Evolutionary conservation across 2,329 filamentous ascomycete species (phyloP), one percentile per base, ranked within the genome.

Genomic region (Epichloe uncinata): DNA sequence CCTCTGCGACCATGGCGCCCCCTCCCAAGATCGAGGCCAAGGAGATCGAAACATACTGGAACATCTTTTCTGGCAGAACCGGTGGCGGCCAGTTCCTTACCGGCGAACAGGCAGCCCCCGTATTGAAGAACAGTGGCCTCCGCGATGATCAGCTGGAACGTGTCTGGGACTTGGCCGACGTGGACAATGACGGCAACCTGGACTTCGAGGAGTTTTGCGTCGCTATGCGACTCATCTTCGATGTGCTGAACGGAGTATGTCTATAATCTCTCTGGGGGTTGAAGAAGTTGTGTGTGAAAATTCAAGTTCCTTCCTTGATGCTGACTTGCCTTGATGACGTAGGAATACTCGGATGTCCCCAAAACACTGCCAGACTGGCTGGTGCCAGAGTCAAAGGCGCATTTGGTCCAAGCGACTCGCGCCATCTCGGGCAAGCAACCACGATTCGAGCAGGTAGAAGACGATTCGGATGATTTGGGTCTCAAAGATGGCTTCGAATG

Each of bases 151-250:
- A 98, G 71, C 82, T 98, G n/a, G 93, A 97, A 71, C 80, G 83
- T 60, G 87, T 98, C 55, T 98, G 93, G 93, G 93, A 98, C 63
- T 77, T 98, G 55, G 88, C 93, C 52, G 93, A 98, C 66, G 88
- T 98, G 54, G 93, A 98, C 69, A 90, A 90, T 60, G 93, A 98
- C 72, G 93, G 93, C 55, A 94, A 94, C 68, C 75, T 98, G 49
- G 93, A 98, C 70, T 98, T 98, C 72, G 93, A 98, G 71, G 93
- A 98, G 74, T 98, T 98, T 67, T 98, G 93, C 68, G 93, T 98
- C 52, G 93, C 90, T 38, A 98, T 98, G 93, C 81, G 93, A 62
- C 73, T 98, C 62, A 96, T 97, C 61, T 98, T 97, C 67, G 93
- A 98, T 66, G 73, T 97, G 57, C 82, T 98, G 59, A 98, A 98